Evolutionary conservation across 2,329 filamentous ascomycete species (phyloP).

Genomic region (Juglanconis juglandina): DNA sequence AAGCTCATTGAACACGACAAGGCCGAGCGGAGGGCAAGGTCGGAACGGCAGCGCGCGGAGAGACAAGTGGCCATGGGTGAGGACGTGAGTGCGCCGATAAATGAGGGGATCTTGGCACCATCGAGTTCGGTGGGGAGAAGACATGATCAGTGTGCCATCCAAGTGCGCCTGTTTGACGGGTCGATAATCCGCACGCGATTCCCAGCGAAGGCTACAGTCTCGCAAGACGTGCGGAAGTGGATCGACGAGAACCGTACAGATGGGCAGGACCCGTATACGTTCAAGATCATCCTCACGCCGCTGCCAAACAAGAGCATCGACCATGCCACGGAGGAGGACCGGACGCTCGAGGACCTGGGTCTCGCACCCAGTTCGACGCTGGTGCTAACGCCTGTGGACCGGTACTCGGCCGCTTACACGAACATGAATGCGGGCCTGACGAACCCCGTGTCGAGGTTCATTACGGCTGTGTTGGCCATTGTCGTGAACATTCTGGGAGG

Average conservation of each 20-base stretch:
- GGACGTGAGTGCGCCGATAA: conserved; percentile 13
- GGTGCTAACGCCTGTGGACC: conserved; percentile 69
- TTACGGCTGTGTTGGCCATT: conserved; percentile 24
- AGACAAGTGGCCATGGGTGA: conserved; percentile 28
- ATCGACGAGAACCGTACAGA: conserved; percentile 62
- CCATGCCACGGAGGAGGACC: conserved; percentile 65
- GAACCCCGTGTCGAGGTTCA: conserved; percentile 27
- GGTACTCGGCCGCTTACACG: conserved; percentile 40
- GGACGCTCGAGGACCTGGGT: conserved; percentile 65
- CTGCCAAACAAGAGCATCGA: conserved; percentile 72
- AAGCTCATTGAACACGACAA: conserved; percentile 76
- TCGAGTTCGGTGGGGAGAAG: conserved; percentile 25
- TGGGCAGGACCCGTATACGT: conserved; percentile 66
- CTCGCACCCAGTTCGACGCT: conserved; percentile 78
- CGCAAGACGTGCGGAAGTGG: conserved; percentile 69
- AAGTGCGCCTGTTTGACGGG: conserved; percentile 81
- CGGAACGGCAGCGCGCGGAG: conserved; percentile 47
- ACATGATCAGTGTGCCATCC: conserved; percentile 55
- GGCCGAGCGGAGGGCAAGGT: conserved; percentile 58
- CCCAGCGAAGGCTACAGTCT: conserved; percentile 58
- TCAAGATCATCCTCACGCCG: conserved; percentile 80
- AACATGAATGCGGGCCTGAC: conserved; percentile 22
- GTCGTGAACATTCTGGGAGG: conserved; percentile 11
- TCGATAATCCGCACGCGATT: conserved; percentile 74
- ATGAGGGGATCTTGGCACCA: conserved; percentile 28